phyloP scores from a whole-genome alignment of 768 basidiomycete genomes.

The Coprinopsis strossmayeri region DNA sequence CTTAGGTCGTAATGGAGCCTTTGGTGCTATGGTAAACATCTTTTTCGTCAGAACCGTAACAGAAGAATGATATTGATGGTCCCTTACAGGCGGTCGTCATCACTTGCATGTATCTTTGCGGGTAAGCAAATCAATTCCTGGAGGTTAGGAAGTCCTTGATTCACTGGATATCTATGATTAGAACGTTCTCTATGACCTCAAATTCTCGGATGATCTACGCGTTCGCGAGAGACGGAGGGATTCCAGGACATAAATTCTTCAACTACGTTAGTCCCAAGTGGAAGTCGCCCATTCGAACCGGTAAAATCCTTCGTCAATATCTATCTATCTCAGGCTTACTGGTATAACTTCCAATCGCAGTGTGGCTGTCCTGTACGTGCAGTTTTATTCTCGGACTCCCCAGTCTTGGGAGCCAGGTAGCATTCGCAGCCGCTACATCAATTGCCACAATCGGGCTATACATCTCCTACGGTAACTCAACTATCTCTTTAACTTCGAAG shows the following conservation, averaged over 20 bases:
- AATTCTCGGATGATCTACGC: slow-evolving; percentile 85
- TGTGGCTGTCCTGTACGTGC: slow-evolving; percentile 74
- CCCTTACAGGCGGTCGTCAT: slow-evolving; percentile 36
- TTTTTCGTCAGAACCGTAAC: too few relatives aligned
- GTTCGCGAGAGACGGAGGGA: slow-evolving; percentile 68
- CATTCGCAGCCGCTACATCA: slow-evolving; percentile 53
- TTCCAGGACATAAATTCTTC: slow-evolving; percentile 64
- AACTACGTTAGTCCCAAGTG: slow-evolving; percentile 51
- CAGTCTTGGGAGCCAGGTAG: slow-evolving; percentile 65
- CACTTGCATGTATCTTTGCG: slow-evolving; percentile 71
- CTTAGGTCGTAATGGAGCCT: slow-evolving; percentile 67
- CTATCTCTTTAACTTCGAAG: not conserved
- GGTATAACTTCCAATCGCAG: slow-evolving; percentile 23
- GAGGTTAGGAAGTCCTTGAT: not conserved
- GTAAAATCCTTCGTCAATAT: too few relatives aligned
- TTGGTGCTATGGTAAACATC: slow-evolving; percentile 55
- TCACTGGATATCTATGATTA: slow-evolving; percentile 15
- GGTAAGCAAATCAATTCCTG: slow-evolving; percentile 26
- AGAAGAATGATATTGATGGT: too few relatives aligned
- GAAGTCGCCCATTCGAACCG: slow-evolving; percentile 64
- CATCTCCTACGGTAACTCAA: slow-evolving; percentile 65
- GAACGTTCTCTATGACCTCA: slow-evolving; percentile 71
- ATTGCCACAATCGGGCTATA: slow-evolving; percentile 76
- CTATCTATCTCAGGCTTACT: not conserved
- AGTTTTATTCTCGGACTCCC: slow-evolving; percentile 73